phyloP scores from a whole-genome alignment of 306 rosid species.

The Cyamopsis tetragonoloba region DNA sequence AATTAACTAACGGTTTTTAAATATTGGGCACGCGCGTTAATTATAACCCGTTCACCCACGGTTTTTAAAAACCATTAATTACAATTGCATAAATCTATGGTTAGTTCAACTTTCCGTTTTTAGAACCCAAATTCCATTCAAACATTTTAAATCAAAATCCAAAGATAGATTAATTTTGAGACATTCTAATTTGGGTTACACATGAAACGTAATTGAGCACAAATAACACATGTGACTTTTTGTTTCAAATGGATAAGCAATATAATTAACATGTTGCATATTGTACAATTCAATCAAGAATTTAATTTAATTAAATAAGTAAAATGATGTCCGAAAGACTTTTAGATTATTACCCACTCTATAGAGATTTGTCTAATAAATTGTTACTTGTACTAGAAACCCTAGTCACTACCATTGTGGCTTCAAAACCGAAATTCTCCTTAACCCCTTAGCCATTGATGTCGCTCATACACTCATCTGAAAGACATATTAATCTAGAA shows the following conservation, averaged over 20 bases:
- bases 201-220: not conserved
- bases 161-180: not conserved
- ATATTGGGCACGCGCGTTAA: no score
- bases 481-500: constrained; percentile 48
- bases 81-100: not conserved
- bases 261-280: not conserved
- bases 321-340: not conserved
- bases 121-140: not conserved
- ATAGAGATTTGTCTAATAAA: not conserved
- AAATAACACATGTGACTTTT: not conserved
- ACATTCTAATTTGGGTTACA: no score
- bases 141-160: not conserved
- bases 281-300: not conserved
- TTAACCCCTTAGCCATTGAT: not conserved
- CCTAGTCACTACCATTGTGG: constrained; percentile 69
- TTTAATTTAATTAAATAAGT: not conserved
- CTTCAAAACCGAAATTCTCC: no score
- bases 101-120: not conserved
- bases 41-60: no score
- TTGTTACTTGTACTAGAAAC: constrained; percentile 27
- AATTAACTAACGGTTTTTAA: no score
- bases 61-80: no score
- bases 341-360: not conserved
- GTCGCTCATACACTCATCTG: constrained; percentile 12
- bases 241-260: not conserved